Evolutionary conservation across 2,329 filamentous ascomycete genomes (phyloP).

Genomic region (Colletotrichum incanum): DNA sequence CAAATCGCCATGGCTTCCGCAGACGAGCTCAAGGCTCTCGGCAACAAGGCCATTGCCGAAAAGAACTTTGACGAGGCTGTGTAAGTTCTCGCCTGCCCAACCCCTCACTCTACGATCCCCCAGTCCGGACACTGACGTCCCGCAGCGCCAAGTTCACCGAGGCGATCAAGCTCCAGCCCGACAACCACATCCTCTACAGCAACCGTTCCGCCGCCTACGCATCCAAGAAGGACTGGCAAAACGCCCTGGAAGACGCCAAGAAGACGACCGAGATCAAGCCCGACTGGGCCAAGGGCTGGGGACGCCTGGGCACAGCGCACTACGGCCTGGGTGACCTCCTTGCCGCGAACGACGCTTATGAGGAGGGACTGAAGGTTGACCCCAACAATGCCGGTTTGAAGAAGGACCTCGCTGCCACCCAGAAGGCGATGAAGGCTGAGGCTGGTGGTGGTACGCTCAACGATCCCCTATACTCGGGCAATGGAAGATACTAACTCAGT

Average conservation of each 20-base stretch:
- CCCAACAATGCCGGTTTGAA: slow-evolving; percentile 94
- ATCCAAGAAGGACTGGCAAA: slow-evolving; percentile 89
- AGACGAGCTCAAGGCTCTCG: slow-evolving; percentile 93
- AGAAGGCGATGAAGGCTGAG: slow-evolving; percentile 89
- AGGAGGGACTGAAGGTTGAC: slow-evolving; percentile 94
- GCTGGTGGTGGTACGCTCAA: slow-evolving; percentile 53
- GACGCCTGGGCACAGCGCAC: slow-evolving; percentile 90
- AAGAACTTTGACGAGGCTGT: slow-evolving; percentile 97
- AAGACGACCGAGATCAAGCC: slow-evolving; percentile 97
- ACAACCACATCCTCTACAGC: slow-evolving; percentile 97
- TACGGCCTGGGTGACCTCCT: slow-evolving; percentile 91
- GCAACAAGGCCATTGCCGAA: slow-evolving; percentile 98
- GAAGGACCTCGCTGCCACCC: slow-evolving; percentile 86
- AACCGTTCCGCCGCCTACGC: slow-evolving; percentile 93
- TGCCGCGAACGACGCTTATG: slow-evolving; percentile 89
- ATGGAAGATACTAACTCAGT: slow-evolving; percentile 31
- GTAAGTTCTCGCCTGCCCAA: slow-evolving; percentile 69
- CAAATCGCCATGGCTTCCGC: slow-evolving; percentile 68
- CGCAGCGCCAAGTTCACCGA: slow-evolving; percentile 91
- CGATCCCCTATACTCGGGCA: too few species aligned
- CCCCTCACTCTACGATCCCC: too few species aligned
- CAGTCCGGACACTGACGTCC: slow-evolving; percentile 41
- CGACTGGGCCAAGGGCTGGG: slow-evolving; percentile 98
- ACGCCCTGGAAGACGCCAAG: slow-evolving; percentile 89
- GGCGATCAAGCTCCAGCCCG: slow-evolving; percentile 89